A percentile compares a stretch with the other conserved stretches of the same genome.
Evolutionary conservation across 805 yeast species (phyloP).

Genomic region (Yamadazyma tumulicola): DNA sequence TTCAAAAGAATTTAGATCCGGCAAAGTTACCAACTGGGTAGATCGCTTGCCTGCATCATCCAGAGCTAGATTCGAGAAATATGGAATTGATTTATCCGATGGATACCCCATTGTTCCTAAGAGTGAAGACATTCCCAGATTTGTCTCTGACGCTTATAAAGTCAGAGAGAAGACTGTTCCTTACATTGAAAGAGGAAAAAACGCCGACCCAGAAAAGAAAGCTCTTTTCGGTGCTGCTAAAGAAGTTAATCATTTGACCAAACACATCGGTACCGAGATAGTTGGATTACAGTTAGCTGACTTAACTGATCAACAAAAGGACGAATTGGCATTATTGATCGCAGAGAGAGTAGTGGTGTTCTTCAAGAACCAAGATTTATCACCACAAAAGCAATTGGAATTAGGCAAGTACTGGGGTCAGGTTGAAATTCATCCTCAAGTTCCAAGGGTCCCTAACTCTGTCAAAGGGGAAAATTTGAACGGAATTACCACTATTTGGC

Average conservation of each 20-base stretch:
- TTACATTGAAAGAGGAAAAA: slow-evolving; percentile 24
- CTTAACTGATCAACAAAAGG: slow-evolving; percentile 24
- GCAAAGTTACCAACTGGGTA: slow-evolving; percentile 11
- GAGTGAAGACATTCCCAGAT: slow-evolving; percentile 21
- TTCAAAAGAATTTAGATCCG: slow-evolving; percentile 1
- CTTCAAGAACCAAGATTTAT: slow-evolving; percentile 29
- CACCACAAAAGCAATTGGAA: slow-evolving; percentile 29
- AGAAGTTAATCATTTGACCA: slow-evolving; percentile 24
- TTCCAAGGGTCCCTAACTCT: slow-evolving; percentile 19
- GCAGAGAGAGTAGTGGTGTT: slow-evolving; percentile 30
- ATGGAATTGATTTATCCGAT: slow-evolving; percentile 21
- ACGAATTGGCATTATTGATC: slow-evolving; percentile 26
- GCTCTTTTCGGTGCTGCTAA: slow-evolving; percentile 26
- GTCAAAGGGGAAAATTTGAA: slow-evolving; percentile 13
- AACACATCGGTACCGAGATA: slow-evolving; percentile 27
- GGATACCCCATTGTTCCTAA: slow-evolving; percentile 26
- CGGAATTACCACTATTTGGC: slow-evolving; percentile 43
- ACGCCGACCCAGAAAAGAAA: slow-evolving; percentile 32
- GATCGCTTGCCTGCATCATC: slow-evolving; percentile 21
- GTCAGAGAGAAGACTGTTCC: slow-evolving; percentile 21
- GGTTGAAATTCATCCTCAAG: slow-evolving; percentile 29
- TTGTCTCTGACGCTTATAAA: slow-evolving; percentile 26
- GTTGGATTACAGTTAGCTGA: slow-evolving; percentile 27
- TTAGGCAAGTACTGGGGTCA: slow-evolving; percentile 28
- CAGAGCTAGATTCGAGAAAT: slow-evolving; percentile 20